Evolutionary conservation across 345 rosid species (phyloP), one percentile per base, ranked within the genome.

Genomic region (Eucalyptus caleyi): DNA sequence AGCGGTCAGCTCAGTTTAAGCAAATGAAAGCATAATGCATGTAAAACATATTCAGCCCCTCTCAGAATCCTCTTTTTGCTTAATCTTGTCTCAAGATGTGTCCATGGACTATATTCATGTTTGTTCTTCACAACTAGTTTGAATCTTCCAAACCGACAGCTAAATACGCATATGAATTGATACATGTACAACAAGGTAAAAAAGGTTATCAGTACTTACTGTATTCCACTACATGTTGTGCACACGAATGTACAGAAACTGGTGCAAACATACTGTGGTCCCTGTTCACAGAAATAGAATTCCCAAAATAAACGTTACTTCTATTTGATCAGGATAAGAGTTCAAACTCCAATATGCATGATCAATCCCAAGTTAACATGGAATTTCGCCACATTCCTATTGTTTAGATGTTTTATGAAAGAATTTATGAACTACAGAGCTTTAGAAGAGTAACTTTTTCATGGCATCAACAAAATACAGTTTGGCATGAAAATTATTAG

Each of bases 211-310:
- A 62, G 40, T 49, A 93, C 98, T 97, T 93, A 97, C 99, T 98
- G 99, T 91, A 98, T 95, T 90, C 99, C 99, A 94, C 99, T 94
- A 92, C 99, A 98, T 67, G 93, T 96, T 37, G 98, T 98, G 95
- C 99, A 98, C 88, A 98, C 95, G 82, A 98, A 97, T 82, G 98
- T 96, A 97, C 97, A 96, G 97, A 98, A 97, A 94, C 94, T 95
- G 90, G 93, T 96, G 95, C 99, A 98, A 89, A 97, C 99, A 94
- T 98, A 98, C 88, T 98, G 99, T 56, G 99, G 99, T 88, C 99
- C 99, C 99, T 97, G 96, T 89, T 89, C 42, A 90, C 40, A 62
- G 89, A 90, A 89, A 90, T 62, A 49, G 90, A 90, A 87, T 50
- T 89, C 91, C 89, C 81, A 90, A 27, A 83, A 47, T 34, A 88